Conservation (phyloP, 2,329 filamentous ascomycete genomes). For the Calonectria crousiana region DNA sequence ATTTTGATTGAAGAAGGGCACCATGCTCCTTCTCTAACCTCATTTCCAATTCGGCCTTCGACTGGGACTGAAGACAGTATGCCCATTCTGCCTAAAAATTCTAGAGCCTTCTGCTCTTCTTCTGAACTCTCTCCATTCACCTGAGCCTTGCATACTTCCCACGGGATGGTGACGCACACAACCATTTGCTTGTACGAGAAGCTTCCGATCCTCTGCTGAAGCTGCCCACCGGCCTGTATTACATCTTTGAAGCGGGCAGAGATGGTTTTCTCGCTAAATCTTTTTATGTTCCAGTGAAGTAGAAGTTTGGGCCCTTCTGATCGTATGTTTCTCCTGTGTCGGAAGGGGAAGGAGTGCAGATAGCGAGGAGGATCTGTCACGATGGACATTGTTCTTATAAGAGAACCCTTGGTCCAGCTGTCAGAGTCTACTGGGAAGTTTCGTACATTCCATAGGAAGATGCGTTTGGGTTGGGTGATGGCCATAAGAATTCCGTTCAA, state of each 20-base stretch:
- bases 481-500: slow-evolving; percentile 23
- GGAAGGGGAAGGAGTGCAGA: slow-evolving; percentile 24
- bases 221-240: slow-evolving; percentile 11
- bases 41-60: background rate
- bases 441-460: slow-evolving; percentile 19
- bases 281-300: slow-evolving; percentile 20
- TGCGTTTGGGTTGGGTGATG: slow-evolving; percentile 8
- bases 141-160: slow-evolving; percentile 14
- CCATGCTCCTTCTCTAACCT: slow-evolving; percentile 16
- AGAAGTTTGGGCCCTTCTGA: slow-evolving; percentile 6
- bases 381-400: slow-evolving; percentile 24
- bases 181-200: slow-evolving; percentile 29
- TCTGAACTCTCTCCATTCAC: background rate
- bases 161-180: slow-evolving; percentile 25
- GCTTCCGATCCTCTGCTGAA: slow-evolving; percentile 11
- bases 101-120: slow-evolving; percentile 18
- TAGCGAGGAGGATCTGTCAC: slow-evolving; percentile 22
- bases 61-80: slow-evolving; percentile 17
- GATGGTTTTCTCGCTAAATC: slow-evolving; percentile 1
- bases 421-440: slow-evolving; percentile 22
- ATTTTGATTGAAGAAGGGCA: slow-evolving; percentile 22
- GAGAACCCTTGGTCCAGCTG: slow-evolving; percentile 19
- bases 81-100: slow-evolving; percentile 21
- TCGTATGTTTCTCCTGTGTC: slow-evolving; percentile 12
- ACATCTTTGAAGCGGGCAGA: slow-evolving; percentile 24